Conservation (phyloP, 2,329 filamentous ascomycete species). For the Celoporthe dispersa region DNA sequence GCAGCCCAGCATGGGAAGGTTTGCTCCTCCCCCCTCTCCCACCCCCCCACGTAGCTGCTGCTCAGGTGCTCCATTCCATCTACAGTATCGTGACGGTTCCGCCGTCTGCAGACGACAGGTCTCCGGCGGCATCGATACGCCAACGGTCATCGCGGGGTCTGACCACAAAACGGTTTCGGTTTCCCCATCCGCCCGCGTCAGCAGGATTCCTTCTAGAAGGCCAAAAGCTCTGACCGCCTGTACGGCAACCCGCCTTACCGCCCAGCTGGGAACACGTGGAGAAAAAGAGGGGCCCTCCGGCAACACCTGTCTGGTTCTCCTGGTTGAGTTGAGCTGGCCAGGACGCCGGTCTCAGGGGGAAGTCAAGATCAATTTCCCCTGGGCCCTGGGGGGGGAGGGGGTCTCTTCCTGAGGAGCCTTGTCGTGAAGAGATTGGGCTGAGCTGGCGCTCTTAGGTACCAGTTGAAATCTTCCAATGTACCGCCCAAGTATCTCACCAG, state of each 20-base stretch:
- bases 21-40: background rate
- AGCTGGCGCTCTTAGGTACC: constrained; percentile 9
- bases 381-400: background rate
- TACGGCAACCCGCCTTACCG: constrained; percentile 3
- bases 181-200: background rate
- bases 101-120: background rate
- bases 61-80: background rate
- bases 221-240: constrained; percentile 21
- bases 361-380: constrained; percentile 12
- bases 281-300: constrained; percentile 13
- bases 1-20: background rate
- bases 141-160: constrained; percentile 8
- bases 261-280: constrained; percentile 20
- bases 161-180: background rate
- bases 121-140: background rate
- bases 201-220: constrained; percentile 6
- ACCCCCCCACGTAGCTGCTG: background rate
- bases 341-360: constrained; percentile 1
- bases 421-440: constrained; percentile 1
- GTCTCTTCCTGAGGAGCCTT: background rate
- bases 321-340: background rate
- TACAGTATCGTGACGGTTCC: background rate
- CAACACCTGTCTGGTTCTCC: constrained; percentile 10
- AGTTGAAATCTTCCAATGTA: constrained; percentile 2
- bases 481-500: constrained; percentile 11